These are phyloP conservation scores for Phytophthora citrophthora DNA, from an alignment of 352 stramenopile species.

Conservation along the genomic window DNA sequence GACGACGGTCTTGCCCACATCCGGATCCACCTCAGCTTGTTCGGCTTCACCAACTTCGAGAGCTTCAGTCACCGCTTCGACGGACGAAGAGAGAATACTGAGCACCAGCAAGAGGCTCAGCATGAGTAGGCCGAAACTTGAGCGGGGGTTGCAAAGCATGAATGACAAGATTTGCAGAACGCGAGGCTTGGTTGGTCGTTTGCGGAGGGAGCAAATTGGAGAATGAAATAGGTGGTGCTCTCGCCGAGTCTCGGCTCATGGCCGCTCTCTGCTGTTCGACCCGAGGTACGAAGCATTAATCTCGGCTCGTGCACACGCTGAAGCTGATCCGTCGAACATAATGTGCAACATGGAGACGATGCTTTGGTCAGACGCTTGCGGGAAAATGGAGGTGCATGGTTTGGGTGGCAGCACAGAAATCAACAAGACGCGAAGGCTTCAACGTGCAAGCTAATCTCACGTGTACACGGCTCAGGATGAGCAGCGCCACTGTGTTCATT, in stretches of 20 bases:
- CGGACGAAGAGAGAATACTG: background rate
- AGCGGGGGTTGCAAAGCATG: background rate
- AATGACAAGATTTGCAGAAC: background rate
- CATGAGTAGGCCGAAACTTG: background rate
- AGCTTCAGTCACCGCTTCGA: constrained; percentile 4
- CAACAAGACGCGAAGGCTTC: background rate
- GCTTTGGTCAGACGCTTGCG: background rate
- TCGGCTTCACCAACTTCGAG: constrained; percentile 4
- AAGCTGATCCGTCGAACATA: constrained; percentile 3
- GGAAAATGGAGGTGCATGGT: constrained; percentile 5
- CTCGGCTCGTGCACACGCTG: background rate
- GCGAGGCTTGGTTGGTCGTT: background rate
- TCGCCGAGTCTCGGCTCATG: too few species aligned
- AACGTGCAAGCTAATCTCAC: background rate
- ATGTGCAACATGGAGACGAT: constrained; percentile 10
- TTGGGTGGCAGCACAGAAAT: background rate
- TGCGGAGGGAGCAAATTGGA: background rate
- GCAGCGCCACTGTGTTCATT: background rate
- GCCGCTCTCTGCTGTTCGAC: constrained; percentile 1
- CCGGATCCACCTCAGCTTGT: constrained; percentile 8
- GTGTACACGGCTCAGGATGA: background rate
- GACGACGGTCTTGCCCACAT: constrained; percentile 26
- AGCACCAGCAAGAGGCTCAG: constrained; percentile 4
- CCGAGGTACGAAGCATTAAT: background rate
- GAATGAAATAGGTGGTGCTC: constrained; percentile 2